Conservation (phyloP, 495 filamentous ascomycete genomes). For the Xylaria acuta region DNA sequence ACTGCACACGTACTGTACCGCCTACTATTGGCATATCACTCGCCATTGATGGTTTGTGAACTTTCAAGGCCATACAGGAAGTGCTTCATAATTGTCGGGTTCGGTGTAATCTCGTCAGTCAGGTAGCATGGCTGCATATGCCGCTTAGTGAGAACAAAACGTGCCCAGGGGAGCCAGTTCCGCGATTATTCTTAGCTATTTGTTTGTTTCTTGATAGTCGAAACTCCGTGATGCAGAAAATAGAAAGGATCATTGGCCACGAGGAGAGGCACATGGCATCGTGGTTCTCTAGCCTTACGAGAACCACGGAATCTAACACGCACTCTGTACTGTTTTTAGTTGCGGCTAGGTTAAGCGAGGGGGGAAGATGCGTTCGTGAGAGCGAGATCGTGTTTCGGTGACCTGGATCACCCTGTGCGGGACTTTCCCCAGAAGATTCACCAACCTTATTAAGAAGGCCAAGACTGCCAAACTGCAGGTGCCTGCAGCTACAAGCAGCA, state of each 20-base stretch:
- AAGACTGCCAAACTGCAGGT: slow-evolving; percentile 18
- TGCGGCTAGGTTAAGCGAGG: slow-evolving; percentile 19
- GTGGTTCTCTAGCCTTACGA: neutral
- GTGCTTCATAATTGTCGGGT: neutral
- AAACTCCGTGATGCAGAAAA: slow-evolving; percentile 15
- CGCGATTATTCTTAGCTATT: neutral
- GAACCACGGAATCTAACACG: neutral
- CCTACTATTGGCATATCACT: neutral
- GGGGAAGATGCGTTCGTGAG: slow-evolving; percentile 11
- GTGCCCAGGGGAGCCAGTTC: neutral
- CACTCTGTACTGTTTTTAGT: slow-evolving; percentile 24
- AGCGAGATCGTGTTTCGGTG: slow-evolving; percentile 11
- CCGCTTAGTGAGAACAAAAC: neutral
- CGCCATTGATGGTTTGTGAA: neutral
- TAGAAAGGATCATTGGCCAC: slow-evolving; percentile 21
- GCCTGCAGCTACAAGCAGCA: slow-evolving; percentile 13
- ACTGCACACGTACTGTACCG: neutral
- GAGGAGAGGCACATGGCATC: slow-evolving; percentile 19
- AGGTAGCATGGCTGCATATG: neutral
- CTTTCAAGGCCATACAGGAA: neutral
- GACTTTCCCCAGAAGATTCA: slow-evolving; percentile 14
- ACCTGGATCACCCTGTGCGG: slow-evolving; percentile 4
- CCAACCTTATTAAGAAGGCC: slow-evolving; percentile 21
- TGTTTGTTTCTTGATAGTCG: neutral
- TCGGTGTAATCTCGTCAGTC: neutral